phyloP scores from a whole-genome alignment of 2,329 filamentous ascomycete genomes.

The Epichloe scottii region DNA sequence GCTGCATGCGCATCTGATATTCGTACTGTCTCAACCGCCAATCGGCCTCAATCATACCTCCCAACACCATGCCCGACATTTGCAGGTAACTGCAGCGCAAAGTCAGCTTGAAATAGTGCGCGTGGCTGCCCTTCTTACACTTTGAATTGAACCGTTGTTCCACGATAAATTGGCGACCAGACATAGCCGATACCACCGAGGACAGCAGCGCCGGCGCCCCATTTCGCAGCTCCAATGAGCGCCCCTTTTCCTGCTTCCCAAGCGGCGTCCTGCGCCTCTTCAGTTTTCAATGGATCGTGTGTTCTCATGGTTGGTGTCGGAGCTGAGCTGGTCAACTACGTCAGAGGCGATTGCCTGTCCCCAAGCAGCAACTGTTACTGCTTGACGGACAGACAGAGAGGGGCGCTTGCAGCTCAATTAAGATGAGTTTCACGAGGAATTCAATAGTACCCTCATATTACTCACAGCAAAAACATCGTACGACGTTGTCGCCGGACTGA shows the following conservation, averaged over 20 bases:
- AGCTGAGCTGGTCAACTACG: neutral
- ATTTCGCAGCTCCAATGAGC: conserved; percentile 54
- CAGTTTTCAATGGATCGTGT: conserved; percentile 47
- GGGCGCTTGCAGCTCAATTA: neutral
- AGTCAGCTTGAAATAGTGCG: neutral
- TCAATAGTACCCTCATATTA: neutral
- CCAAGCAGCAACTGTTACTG: neutral
- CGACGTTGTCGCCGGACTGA: neutral
- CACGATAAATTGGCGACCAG: conserved; percentile 59
- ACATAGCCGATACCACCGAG: conserved; percentile 50
- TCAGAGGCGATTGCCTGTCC: neutral
- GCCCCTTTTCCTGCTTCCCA: conserved; percentile 61
- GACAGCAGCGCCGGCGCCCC: conserved; percentile 53
- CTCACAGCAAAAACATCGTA: neutral
- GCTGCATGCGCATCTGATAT: conserved; percentile 49
- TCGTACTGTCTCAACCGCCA: conserved; percentile 55
- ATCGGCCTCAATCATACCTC: conserved; percentile 67
- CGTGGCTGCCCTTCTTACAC: conserved; percentile 38
- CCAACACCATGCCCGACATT: conserved; percentile 77
- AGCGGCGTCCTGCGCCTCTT: conserved; percentile 56
- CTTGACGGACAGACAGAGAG: neutral
- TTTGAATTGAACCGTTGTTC: conserved; percentile 64
- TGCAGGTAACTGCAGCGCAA: conserved; percentile 52
- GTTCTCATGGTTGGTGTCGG: conserved; percentile 25
- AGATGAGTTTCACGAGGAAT: neutral